A percentile compares a stretch with the other conserved stretches of the same genome.
Evolutionary conservation across 2,329 filamentous ascomycete genomes (phyloP).

Genomic region (Clarireedia homoeocarpa): DNA sequence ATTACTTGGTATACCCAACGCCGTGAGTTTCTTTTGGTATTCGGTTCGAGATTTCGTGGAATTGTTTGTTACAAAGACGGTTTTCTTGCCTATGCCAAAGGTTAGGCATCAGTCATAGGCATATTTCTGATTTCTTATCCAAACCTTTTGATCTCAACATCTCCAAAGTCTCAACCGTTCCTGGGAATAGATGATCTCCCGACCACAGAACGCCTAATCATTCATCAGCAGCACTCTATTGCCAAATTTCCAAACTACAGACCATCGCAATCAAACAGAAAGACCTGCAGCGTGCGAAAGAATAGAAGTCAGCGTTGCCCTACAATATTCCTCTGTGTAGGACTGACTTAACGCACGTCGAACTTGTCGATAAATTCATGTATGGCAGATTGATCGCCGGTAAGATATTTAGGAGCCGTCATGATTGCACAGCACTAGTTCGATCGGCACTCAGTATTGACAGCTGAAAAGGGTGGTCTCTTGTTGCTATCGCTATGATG

Average conservation of each 20-base stretch:
- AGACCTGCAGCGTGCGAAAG: conserved; percentile 50
- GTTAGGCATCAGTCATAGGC: not conserved
- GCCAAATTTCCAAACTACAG: conserved; percentile 25
- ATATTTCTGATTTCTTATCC: not conserved
- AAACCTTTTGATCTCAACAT: conserved; percentile 70
- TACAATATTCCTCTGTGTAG: conserved; percentile 3
- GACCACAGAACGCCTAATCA: conserved; percentile 85
- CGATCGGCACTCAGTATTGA: not conserved
- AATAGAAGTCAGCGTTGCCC: conserved; percentile 14
- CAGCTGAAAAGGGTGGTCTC: not conserved
- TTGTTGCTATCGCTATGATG: not conserved
- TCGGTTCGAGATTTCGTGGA: conserved; percentile 91
- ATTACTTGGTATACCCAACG: conserved; percentile 68
- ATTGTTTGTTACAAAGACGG: conserved; percentile 98
- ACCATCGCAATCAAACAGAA: conserved; percentile 98
- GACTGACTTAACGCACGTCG: conserved; percentile 59
- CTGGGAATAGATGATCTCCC: conserved; percentile 81
- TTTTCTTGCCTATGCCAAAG: conserved; percentile 62
- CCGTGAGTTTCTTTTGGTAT: conserved; percentile 85
- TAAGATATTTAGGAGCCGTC: conserved; percentile 54
- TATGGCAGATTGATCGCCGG: conserved; percentile 69
- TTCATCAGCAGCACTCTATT: not conserved
- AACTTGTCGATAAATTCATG: conserved; percentile 82
- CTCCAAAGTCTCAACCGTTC: conserved; percentile 76
- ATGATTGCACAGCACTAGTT: not conserved